Evolutionary conservation across 192 early-diverging fungal genomes (phyloP), one percentile per base, ranked within the genome.

Genomic region (Podila epicladia): DNA sequence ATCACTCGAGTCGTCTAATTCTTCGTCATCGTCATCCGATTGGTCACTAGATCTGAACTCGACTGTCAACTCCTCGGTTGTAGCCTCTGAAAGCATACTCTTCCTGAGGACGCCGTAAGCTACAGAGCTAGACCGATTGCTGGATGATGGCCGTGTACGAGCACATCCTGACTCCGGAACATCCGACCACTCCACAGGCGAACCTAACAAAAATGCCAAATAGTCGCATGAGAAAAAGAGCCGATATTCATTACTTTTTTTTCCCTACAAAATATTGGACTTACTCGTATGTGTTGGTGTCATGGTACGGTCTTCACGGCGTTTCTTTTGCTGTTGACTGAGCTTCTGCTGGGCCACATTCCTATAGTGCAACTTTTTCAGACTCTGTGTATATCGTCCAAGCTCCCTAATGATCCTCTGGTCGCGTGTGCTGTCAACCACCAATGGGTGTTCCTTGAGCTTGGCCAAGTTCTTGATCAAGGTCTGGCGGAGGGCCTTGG

Each of bases 351-450:
- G 53, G 53, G 53, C 53, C n/a, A 55, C 4, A 29, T 62, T 60
- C 19, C 66, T 64, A 35, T 62, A 74, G 29, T 84, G 64, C 2
- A 58, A 20, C 48, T 68, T 74, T 19, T 72, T 69, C 51, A 77
- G 73, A 22, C 73, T 68, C 28, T 68, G 74, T 20, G 67, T 71
- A 5, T 74, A 53, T 28, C 55, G 38, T 19, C 74, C 45, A 35
- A 89, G 65, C 9, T 80, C 84, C 29, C 84, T 84, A n/a, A 89
- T 82, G 51, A 89, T 89, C 12, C 84, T 59, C 60, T 85, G 82
- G 71, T 91, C 88, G 19, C 85, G 82, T 4, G 82, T 71, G 4
- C 87, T 87, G 2, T 73, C 38, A 31, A 67, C 59, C 9, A 88
- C 78, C 8, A 82, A 57, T 1, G 76, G 84, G 65, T 87, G 85